These are phyloP conservation scores for Nothophaeocryptopus gaeumannii DNA, from an alignment of 2,329 filamentous ascomycete species.

Conservation along the genomic window DNA sequence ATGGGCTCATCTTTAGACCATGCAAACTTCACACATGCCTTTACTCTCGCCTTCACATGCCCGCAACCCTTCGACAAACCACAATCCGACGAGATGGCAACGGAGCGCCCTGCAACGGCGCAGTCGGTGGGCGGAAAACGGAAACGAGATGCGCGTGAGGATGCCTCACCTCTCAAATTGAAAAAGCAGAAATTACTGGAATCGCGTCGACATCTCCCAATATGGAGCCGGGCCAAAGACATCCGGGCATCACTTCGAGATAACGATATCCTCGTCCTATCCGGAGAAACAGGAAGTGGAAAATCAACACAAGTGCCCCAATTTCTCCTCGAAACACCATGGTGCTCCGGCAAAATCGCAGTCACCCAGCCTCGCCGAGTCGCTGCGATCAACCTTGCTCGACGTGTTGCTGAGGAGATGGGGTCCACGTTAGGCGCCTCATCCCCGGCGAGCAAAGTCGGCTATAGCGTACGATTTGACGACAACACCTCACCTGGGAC, in stretches of 20 bases:
- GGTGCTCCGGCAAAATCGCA: constrained; percentile 83
- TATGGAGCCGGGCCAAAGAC: constrained; percentile 69
- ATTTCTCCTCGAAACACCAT: constrained; percentile 74
- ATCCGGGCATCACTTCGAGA: constrained; percentile 63
- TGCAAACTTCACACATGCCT: no score
- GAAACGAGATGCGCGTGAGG: constrained; percentile 4
- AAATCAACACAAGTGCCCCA: constrained; percentile 97
- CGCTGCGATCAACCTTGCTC: constrained; percentile 85
- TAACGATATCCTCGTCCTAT: constrained; percentile 73
- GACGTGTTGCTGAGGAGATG: constrained; percentile 82
- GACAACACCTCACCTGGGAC: constrained; percentile 78
- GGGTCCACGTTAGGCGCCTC: constrained; percentile 60
- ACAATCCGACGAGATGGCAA: no score
- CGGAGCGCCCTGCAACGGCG: no score
- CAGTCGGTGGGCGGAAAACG: constrained; percentile 1
- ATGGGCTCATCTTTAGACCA: no score
- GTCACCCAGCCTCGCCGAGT: constrained; percentile 93
- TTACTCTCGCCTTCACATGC: no score
- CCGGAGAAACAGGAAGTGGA: constrained; percentile 92
- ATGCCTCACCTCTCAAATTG: not conserved
- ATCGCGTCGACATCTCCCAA: constrained; percentile 67
- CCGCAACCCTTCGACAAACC: no score
- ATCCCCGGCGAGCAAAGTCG: constrained; percentile 65
- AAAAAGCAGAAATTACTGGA: constrained; percentile 24
- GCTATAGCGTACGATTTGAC: constrained; percentile 94